A percentile compares a stretch with the other conserved stretches of the same genome.
Evolutionary conservation across 768 basidiomycete species (phyloP).

Genomic region (Xerocomellus dryophilus): DNA sequence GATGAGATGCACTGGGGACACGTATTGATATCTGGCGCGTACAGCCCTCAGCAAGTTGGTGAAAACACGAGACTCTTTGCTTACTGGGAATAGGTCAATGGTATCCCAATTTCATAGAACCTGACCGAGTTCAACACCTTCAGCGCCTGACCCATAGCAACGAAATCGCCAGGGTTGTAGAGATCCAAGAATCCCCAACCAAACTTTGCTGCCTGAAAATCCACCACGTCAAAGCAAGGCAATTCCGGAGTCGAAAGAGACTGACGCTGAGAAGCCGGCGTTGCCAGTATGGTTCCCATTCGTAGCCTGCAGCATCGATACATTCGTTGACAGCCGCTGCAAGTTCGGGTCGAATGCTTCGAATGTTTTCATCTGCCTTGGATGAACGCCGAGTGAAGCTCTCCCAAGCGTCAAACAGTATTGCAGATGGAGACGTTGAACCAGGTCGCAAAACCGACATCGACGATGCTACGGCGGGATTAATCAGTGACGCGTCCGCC

Average conservation of each 20-base stretch:
- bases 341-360: constrained; percentile 82
- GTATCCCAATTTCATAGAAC: constrained; percentile 89
- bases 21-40: constrained; percentile 65
- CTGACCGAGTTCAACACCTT: constrained; percentile 94
- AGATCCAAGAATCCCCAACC: constrained; percentile 92
- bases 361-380: constrained; percentile 90
- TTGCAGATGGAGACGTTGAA: constrained; percentile 87
- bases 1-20: constrained; percentile 79
- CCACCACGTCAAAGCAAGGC: neutral
- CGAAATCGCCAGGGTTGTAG: constrained; percentile 88
- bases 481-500: neutral
- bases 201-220: constrained; percentile 85
- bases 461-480: constrained; percentile 56
- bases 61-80: constrained; percentile 23
- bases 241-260: neutral
- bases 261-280: constrained; percentile 75
- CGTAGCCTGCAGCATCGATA: constrained; percentile 88
- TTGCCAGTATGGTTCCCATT: constrained; percentile 92
- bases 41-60: constrained; percentile 1
- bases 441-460: constrained; percentile 88
- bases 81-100: constrained; percentile 88
- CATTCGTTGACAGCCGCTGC: constrained; percentile 86
- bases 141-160: constrained; percentile 87
- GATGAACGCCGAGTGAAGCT: constrained; percentile 81
- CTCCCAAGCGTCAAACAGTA: constrained; percentile 90